Conservation (phyloP, 805 yeast genomes). For the Yamadazyma takamatsuzukensis region DNA sequence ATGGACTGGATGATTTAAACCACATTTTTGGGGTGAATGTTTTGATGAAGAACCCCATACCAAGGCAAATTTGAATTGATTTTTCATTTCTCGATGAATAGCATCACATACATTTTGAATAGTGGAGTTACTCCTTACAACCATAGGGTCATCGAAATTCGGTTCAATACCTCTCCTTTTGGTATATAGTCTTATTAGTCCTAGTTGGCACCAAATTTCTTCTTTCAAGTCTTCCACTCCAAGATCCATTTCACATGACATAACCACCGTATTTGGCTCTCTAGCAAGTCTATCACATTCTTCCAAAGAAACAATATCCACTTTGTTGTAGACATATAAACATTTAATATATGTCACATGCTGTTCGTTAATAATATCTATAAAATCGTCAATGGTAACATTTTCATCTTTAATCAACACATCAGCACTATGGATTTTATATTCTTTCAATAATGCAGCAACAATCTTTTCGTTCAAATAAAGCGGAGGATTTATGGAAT, state of each 20-base stretch:
- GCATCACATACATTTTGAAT: conserved; percentile 88
- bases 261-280: conserved; percentile 88
- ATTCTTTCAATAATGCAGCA: conserved; percentile 73
- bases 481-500: conserved; percentile 77
- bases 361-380: conserved; percentile 83
- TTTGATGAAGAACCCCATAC: conserved; percentile 97
- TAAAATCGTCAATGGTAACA: conserved; percentile 85
- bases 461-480: conserved; percentile 78
- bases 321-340: conserved; percentile 89
- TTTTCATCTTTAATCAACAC: conserved; percentile 85
- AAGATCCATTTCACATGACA: conserved; percentile 84
- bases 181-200: conserved; percentile 77
- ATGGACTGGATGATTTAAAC: conserved; percentile 72
- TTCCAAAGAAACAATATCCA: conserved; percentile 91
- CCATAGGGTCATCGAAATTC: conserved; percentile 84
- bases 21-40: conserved; percentile 96
- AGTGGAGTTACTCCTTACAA: conserved; percentile 74
- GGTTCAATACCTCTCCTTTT: conserved; percentile 83
- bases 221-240: conserved; percentile 87
- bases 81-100: conserved; percentile 88
- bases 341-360: conserved; percentile 89
- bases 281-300: conserved; percentile 92
- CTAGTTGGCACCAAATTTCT: conserved; percentile 88
- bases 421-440: conserved; percentile 89
- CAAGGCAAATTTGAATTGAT: conserved; percentile 87